Base-by-base conservation (phyloP, 2,329 filamentous ascomycete genomes). In the Aaosphaeria arxii region DNA sequence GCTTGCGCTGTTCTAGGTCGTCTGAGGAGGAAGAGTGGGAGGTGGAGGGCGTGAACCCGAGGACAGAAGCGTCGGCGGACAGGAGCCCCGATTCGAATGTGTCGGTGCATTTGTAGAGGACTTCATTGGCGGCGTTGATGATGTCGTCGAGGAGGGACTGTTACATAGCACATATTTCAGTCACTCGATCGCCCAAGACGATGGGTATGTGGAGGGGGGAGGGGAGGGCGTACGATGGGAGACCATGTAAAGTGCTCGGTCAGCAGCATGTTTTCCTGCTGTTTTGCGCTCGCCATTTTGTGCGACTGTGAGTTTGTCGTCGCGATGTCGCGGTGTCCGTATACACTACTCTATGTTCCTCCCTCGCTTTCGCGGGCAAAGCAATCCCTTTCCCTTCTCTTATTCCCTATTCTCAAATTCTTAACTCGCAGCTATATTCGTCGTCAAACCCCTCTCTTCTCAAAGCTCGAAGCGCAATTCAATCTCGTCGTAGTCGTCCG, bases 221-320 rank as follows among this genome's bases (percentile, higher is more conserved):
- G 44, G 28, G 13, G 44, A 44, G 49, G 28, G 54, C 87, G 65
- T 73, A 95, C 91, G 57, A 96, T 83, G 30, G 92, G 94, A 1
- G 94, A 92, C 63, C 96, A 96, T 56, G 89, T 89, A 63, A 99
- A 88, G 68, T 99, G 94, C 78, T 97, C 94, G 2, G 94, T 96
- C 52, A 97, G 80, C 59, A 97, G 82, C 56, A 83, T 77, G 33
- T 71, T 77, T 54, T 75, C 73, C 45, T 73, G 70, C 51, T 77
- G 74, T 51, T 74, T 72, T 41, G 64, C 50, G 40, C 62, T 70
- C 51, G 73, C 70, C 75, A 77, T 78, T 11, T 47, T 57, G 45
- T 41, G 28, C 17, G 6, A 36, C 7, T 36, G n/a, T 36, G 33
- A n/a, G n/a, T n/a, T n/a, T n/a, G n/a, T n/a, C n/a, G n/a, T n/a